phyloP scores from a whole-genome alignment of 2,329 filamentous ascomycete genomes.

The Pseudogymnoascus sp. region DNA sequence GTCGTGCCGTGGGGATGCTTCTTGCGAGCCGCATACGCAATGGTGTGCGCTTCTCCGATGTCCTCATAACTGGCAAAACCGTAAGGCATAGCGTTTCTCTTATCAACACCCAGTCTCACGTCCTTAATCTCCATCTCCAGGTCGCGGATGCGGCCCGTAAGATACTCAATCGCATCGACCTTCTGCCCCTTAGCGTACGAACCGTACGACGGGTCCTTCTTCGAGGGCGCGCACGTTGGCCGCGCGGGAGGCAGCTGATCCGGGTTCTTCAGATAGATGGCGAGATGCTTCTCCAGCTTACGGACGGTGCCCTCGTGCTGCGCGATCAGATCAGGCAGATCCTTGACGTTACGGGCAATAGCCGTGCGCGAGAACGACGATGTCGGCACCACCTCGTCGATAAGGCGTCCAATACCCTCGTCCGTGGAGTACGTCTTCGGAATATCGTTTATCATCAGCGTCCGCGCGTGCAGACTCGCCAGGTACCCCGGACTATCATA shows the following conservation, averaged over 20 bases:
- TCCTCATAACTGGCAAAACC: constrained; percentile 91
- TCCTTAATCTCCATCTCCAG: constrained; percentile 80
- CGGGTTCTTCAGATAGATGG: constrained; percentile 86
- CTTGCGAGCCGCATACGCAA: constrained; percentile 71
- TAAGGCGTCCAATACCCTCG: constrained; percentile 77
- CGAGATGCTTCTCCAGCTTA: constrained; percentile 71
- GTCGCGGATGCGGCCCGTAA: constrained; percentile 73
- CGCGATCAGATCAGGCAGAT: constrained; percentile 75
- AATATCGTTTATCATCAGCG: constrained; percentile 72
- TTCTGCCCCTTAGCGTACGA: constrained; percentile 61
- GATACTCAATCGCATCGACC: constrained; percentile 89
- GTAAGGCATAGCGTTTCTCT: constrained; percentile 78
- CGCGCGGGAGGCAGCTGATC: constrained; percentile 66
- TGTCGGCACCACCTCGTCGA: constrained; percentile 69
- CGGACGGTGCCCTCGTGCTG: constrained; percentile 76
- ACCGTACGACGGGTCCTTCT: constrained; percentile 61
- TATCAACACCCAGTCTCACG: constrained; percentile 73
- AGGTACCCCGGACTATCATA: constrained; percentile 85
- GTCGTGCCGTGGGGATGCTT: constrained; percentile 74
- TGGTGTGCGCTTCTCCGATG: constrained; percentile 78
- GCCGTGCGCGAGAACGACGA: constrained; percentile 71
- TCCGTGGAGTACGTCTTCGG: constrained; percentile 68
- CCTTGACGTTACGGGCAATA: constrained; percentile 85
- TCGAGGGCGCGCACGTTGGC: constrained; percentile 71
- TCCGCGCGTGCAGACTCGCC: constrained; percentile 69